Conservation (phyloP, 1,284 basidiomycete genomes). For the Trichosporon inkin region DNA sequence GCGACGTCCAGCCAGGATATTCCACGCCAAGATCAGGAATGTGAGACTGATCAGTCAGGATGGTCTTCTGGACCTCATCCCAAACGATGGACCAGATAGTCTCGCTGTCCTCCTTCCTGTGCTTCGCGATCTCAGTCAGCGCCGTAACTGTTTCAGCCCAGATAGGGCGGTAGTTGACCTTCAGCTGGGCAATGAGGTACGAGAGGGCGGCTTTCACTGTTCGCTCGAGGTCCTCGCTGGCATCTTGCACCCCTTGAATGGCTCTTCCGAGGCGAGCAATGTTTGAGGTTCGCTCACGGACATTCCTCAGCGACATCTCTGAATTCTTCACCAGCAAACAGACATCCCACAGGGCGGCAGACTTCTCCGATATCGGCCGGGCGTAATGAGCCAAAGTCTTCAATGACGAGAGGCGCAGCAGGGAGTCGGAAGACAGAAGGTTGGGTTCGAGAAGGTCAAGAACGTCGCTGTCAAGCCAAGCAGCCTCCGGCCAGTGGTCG, state of each 20-base stretch:
- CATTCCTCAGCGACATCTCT: constrained; percentile 67
- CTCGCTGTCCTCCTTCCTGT: constrained; percentile 53
- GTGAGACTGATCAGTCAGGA: constrained; percentile 22
- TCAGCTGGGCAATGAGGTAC: constrained; percentile 60
- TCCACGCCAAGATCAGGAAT: constrained; percentile 31
- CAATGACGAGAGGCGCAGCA: constrained; percentile 47
- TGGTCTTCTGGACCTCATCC: constrained; percentile 56
- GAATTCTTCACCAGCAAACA: constrained; percentile 71
- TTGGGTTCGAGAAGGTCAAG: constrained; percentile 35
- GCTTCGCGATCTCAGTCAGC: constrained; percentile 60
- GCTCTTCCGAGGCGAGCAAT: constrained; percentile 51
- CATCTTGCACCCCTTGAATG: constrained; percentile 8
- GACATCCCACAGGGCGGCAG: constrained; percentile 54
- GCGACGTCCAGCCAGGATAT: constrained; percentile 38
- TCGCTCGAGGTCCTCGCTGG: constrained; percentile 11
- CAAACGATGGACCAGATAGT: constrained; percentile 69
- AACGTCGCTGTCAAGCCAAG: constrained; percentile 22
- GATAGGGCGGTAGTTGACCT: constrained; percentile 81
- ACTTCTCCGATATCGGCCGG: constrained; percentile 20
- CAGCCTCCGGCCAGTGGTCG: constrained; percentile 49
- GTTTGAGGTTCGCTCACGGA: constrained; percentile 71
- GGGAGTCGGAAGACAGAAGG: constrained; percentile 53
- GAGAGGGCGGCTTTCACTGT: constrained; percentile 21
- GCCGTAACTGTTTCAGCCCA: constrained; percentile 77
- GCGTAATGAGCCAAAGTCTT: constrained; percentile 38